A percentile compares a stretch with the other conserved stretches of the same genome.
phyloP scores from a whole-genome alignment of 2,329 filamentous ascomycete species.

The Ceratocystis harringtonii region DNA sequence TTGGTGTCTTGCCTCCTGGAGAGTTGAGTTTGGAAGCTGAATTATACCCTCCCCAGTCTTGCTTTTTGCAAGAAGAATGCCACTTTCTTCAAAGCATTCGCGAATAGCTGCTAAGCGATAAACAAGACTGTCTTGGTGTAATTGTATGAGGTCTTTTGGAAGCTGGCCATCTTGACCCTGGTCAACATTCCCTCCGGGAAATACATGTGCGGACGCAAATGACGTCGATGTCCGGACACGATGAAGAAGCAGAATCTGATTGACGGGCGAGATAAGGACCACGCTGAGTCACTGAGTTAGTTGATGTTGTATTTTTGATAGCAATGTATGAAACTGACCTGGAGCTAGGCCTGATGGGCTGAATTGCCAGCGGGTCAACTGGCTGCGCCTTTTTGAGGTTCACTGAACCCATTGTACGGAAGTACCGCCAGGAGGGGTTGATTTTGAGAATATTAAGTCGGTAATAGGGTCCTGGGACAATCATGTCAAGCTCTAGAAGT shows the following conservation, averaged over 20 bases:
- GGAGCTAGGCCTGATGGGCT: constrained; percentile 9
- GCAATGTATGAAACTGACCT: constrained; percentile 1
- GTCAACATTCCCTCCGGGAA: constrained; percentile 79
- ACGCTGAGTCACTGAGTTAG: constrained; percentile 30
- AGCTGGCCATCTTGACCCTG: constrained; percentile 56
- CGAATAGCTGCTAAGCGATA: constrained; percentile 76
- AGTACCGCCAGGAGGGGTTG: not conserved
- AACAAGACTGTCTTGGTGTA: constrained; percentile 54
- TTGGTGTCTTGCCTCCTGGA: constrained; percentile 49
- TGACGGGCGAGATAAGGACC: constrained; percentile 68
- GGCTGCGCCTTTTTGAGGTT: not conserved
- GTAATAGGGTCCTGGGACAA: not conserved
- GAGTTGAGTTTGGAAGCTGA: constrained; percentile 41
- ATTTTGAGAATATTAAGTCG: not conserved
- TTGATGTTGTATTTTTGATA: not conserved
- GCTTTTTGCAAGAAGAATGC: constrained; percentile 55
- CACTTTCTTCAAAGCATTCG: constrained; percentile 91
- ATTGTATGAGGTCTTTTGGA: constrained; percentile 32
- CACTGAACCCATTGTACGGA: not conserved
- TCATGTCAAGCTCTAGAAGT: not conserved
- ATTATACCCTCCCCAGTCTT: constrained; percentile 38
- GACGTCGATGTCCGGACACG: constrained; percentile 68
- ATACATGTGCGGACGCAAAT: constrained; percentile 87
- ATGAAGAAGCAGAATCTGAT: constrained; percentile 77
- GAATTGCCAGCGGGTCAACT: not conserved